Conservation (phyloP, 257 asterid species). For the Gynochthodes officinalis region DNA sequence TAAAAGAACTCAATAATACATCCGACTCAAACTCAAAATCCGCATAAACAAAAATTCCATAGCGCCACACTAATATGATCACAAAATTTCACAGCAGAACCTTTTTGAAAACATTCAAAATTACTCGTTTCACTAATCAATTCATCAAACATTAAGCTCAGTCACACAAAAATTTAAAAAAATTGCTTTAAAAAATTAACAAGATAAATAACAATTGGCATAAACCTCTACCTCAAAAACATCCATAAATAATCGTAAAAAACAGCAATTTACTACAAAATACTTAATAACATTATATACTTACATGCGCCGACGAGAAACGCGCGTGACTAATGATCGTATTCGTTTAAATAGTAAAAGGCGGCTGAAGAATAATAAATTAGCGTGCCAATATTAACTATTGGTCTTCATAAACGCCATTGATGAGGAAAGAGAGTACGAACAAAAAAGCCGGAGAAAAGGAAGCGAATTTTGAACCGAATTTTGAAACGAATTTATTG, state of each 20-base stretch:
- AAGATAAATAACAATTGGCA: neutral
- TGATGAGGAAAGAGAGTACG: constrained; percentile 31
- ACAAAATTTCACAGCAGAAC: neutral
- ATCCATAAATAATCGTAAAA: neutral
- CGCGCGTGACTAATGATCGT: neutral
- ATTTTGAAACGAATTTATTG: constrained; percentile 10
- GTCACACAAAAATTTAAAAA: neutral
- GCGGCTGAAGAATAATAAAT: constrained; percentile 56
- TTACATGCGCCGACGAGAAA: constrained; percentile 33
- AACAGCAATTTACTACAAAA: neutral
- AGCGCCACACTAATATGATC: neutral
- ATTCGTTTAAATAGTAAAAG: constrained; percentile 29
- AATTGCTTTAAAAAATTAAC: neutral
- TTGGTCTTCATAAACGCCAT: constrained; percentile 49
- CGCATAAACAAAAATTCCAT: neutral
- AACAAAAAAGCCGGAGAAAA: constrained; percentile 7
- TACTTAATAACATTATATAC: constrained; percentile 15
- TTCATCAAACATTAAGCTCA: neutral
- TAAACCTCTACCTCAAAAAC: neutral
- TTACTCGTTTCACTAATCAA: neutral
- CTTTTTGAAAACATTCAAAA: neutral
- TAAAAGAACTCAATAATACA: neutral
- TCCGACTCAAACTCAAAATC: neutral
- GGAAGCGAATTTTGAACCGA: neutral
- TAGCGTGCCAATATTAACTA: constrained; percentile 16